Percentiles rank a stretch among this genome's conserved stretches.
These are phyloP conservation scores for Porphyra umbilicalis DNA, from an alignment of 31 red algal species.

Conservation along the genomic window DNA sequence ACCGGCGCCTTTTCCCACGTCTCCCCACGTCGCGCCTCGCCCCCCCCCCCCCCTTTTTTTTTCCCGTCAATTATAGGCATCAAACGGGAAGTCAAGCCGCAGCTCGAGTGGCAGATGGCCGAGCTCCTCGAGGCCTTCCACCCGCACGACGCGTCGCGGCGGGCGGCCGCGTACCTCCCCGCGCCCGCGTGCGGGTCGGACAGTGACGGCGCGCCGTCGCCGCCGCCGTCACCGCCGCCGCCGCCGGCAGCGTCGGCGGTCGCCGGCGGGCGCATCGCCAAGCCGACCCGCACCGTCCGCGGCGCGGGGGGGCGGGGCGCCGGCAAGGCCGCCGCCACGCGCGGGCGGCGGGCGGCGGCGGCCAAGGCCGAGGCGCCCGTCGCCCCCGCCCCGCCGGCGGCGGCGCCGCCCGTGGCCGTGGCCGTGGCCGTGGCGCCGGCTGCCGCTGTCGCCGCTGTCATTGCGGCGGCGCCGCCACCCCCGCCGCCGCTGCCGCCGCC, in stretches of 20 bases:
- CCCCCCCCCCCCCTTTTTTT: neutral
- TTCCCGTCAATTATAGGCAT: too few species aligned
- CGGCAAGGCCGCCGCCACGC: too few species aligned
- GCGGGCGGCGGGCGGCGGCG: neutral
- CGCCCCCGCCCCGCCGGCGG: neutral
- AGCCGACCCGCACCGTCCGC: neutral
- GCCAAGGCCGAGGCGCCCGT: neutral
- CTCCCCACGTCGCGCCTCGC: too few species aligned
- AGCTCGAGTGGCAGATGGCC: constrained; percentile 1
- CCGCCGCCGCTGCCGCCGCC: neutral
- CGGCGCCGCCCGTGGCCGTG: neutral
- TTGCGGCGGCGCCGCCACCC: neutral
- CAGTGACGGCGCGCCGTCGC: neutral
- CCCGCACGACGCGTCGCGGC: neutral
- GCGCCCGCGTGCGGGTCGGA: neutral
- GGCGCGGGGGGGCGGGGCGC: too few species aligned
- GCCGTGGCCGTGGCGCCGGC: neutral
- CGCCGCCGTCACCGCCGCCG: neutral
- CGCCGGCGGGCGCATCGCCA: neutral
- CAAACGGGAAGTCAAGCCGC: neutral
- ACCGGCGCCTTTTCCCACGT: too few species aligned
- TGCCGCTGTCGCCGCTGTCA: neutral
- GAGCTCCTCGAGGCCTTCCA: neutral
- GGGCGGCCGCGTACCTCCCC: neutral
- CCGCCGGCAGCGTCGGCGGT: neutral